Conservation (phyloP, 75 land plant genomes). For the Picea sitchensis region DNA sequence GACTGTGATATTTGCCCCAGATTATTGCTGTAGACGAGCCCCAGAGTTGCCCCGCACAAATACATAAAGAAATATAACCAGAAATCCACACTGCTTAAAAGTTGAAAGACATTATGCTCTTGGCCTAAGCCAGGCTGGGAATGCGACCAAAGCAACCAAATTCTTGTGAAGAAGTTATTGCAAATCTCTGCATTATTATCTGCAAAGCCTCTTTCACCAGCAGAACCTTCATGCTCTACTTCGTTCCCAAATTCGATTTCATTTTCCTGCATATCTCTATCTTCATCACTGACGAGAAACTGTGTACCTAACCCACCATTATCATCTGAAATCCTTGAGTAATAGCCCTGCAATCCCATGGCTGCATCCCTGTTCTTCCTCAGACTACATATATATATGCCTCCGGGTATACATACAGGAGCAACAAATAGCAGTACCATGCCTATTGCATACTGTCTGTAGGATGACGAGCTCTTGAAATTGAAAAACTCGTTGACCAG, state of each 20-base stretch:
- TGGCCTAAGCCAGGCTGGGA: conserved; percentile 28
- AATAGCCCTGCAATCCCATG: not conserved
- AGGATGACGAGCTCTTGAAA: conserved; percentile 9
- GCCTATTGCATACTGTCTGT: not conserved
- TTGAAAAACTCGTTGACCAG: conserved; percentile 16
- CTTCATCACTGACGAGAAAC: conserved; percentile 19
- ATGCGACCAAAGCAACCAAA: conserved; percentile 7
- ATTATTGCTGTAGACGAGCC: conserved; percentile 60
- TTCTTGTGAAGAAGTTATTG: not conserved
- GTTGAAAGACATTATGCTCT: conserved; percentile 33
- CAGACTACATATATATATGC: not conserved
- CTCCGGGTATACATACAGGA: not conserved
- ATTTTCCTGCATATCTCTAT: conserved; percentile 25
- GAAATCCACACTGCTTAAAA: conserved; percentile 40
- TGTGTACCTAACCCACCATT: not conserved
- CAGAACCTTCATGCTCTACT: not conserved
- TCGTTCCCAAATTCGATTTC: not conserved
- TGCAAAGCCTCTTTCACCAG: not conserved
- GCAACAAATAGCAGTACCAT: not conserved
- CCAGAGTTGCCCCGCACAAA: conserved; percentile 54
- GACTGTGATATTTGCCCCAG: conserved; percentile 59
- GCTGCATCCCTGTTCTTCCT: not conserved
- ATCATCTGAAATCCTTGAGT: not conserved
- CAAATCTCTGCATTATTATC: not conserved
- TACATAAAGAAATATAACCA: conserved; percentile 55